Evolutionary conservation across 257 asterid genomes (phyloP).

Genomic region (Solanum lignicaule): DNA sequence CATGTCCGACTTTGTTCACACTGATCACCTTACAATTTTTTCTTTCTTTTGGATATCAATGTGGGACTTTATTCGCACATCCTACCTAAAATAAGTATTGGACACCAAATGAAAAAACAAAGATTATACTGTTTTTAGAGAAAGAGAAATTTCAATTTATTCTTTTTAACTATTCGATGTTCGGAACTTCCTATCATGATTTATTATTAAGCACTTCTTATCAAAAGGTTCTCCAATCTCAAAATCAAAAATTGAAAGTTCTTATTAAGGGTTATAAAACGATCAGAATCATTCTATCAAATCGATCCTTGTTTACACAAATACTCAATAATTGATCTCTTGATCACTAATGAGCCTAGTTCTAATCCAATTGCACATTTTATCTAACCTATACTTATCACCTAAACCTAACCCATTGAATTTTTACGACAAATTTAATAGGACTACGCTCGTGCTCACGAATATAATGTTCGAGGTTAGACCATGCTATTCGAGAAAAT

Average conservation of each 20-base stretch:
- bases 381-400: neutral
- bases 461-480: too few species aligned
- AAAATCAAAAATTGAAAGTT: neutral
- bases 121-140: fast-evolving
- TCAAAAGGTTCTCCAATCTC: neutral
- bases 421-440: neutral
- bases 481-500: neutral
- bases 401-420: neutral
- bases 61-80: neutral
- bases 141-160: neutral
- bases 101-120: neutral
- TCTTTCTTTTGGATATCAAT: neutral
- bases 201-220: neutral
- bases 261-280: neutral
- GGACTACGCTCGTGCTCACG: neutral
- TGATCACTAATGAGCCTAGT: neutral
- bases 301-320: neutral
- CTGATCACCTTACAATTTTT: neutral
- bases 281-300: neutral
- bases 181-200: neutral
- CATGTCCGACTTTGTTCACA: neutral
- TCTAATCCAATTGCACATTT: neutral
- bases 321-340: neutral
- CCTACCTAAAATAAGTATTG: neutral
- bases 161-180: neutral